These are phyloP conservation scores for Diplodia mutila DNA, from an alignment of 2,329 filamentous ascomycete genomes.

Conservation along the genomic window DNA sequence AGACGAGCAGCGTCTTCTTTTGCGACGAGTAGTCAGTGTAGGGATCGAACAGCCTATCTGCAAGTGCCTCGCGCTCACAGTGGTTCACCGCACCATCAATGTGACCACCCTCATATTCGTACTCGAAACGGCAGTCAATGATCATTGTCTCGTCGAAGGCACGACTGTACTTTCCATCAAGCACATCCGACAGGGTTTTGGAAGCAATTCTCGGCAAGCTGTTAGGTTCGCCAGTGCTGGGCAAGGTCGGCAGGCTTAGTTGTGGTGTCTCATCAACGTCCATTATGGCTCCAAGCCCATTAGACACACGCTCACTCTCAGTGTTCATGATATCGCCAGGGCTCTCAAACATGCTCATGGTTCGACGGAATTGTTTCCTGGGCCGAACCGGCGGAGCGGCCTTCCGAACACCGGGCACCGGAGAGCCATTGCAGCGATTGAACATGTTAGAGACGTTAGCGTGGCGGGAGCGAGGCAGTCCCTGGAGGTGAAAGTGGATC, in stretches of 20 bases:
- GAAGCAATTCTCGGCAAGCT: slow-evolving; percentile 85
- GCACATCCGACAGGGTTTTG: slow-evolving; percentile 79
- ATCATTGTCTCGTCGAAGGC: slow-evolving; percentile 81
- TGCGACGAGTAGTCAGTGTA: slow-evolving; percentile 53
- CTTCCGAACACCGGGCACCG: slow-evolving; percentile 70
- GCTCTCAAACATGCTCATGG: slow-evolving; percentile 97
- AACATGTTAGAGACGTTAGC: slow-evolving; percentile 36
- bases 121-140: slow-evolving; percentile 97
- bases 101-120: slow-evolving; percentile 96
- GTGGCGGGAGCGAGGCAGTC: slow-evolving; percentile 11
- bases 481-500: slow-evolving; percentile 35
- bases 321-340: slow-evolving; percentile 82
- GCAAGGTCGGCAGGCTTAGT: slow-evolving; percentile 81
- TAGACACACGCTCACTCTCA: slow-evolving; percentile 64
- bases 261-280: slow-evolving; percentile 78
- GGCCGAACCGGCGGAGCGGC: slow-evolving; percentile 61
- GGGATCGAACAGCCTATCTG: slow-evolving; percentile 72
- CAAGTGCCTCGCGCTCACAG: slow-evolving; percentile 91
- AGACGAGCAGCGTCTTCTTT: slow-evolving; percentile 78
- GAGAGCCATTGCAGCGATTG: slow-evolving; percentile 72
- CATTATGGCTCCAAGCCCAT: slow-evolving; percentile 73
- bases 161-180: slow-evolving; percentile 80
- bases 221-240: slow-evolving; percentile 77
- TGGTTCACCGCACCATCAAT: slow-evolving; percentile 93
- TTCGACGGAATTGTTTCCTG: slow-evolving; percentile 86